Conservation (phyloP, 768 basidiomycete genomes). For the Phanerochaete carnosa region DNA sequence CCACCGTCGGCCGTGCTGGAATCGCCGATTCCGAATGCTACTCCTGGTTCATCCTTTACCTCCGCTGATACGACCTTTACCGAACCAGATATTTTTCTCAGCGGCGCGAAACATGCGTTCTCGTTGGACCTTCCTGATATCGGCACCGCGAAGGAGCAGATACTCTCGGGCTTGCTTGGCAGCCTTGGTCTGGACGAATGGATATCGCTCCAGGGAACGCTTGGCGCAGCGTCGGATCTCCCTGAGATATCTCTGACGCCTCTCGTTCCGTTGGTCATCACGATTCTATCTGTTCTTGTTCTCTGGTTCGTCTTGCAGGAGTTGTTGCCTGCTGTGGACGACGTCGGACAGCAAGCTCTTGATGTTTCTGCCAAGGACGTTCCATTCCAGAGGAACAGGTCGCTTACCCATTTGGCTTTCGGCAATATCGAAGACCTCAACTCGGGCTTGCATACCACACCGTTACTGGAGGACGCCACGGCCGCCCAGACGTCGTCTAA, state of each 20-base stretch:
- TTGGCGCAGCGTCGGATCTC: neutral
- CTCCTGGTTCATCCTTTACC: neutral
- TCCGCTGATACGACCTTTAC: neutral
- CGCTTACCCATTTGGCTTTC: too few species aligned
- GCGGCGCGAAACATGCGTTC: neutral
- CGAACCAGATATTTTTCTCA: neutral
- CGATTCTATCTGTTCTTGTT: neutral
- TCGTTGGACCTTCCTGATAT: neutral
- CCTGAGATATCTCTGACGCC: neutral
- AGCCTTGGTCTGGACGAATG: neutral
- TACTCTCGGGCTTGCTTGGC: neutral
- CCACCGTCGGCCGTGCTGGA: too few species aligned
- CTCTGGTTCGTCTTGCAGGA: neutral
- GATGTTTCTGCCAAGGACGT: too few species aligned
- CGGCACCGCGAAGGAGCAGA: neutral
- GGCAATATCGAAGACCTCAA: neutral
- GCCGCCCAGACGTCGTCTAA: too few species aligned
- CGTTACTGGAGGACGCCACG: neutral
- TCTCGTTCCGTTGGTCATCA: neutral
- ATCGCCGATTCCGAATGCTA: too few species aligned
- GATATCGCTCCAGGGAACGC: neutral
- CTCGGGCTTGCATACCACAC: neutral
- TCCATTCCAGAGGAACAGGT: too few species aligned
- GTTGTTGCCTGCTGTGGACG: neutral
- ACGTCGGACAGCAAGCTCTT: neutral